phyloP scores from a whole-genome alignment of 2,329 filamentous ascomycete genomes.

The Pyrenophora seminiperda region DNA sequence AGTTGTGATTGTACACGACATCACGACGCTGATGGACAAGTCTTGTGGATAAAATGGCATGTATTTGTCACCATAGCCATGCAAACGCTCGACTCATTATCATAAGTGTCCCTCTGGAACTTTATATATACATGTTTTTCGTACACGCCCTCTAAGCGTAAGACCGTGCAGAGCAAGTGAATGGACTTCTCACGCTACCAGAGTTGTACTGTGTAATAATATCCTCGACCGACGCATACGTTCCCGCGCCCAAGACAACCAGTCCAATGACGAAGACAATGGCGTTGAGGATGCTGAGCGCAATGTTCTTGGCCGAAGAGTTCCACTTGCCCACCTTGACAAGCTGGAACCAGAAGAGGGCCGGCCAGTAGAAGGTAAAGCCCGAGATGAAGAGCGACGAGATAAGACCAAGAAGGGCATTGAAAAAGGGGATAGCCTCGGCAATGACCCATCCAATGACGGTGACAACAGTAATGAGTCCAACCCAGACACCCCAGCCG shows the following conservation, averaged over 20 bases:
- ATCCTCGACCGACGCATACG: constrained; percentile 53
- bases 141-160: constrained; percentile 31
- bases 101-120: constrained; percentile 1
- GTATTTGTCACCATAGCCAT: constrained; percentile 1
- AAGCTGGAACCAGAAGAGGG: constrained; percentile 45
- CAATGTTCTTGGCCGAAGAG: constrained; percentile 39
- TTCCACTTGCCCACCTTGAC: constrained; percentile 55
- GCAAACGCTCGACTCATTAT: constrained; percentile 9
- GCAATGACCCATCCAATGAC: constrained; percentile 71
- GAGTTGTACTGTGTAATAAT: constrained; percentile 50
- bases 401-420: constrained; percentile 69
- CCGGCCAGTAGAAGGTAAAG: constrained; percentile 62
- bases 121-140: constrained; percentile 7
- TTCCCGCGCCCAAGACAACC: constrained; percentile 47
- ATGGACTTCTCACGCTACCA: constrained; percentile 48
- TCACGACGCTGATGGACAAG: too few relatives aligned
- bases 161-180: constrained; percentile 46
- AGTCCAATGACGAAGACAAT: constrained; percentile 39
- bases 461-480: constrained; percentile 62
- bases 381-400: constrained; percentile 67
- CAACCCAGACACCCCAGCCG: constrained; percentile 62
- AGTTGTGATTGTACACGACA: too few relatives aligned
- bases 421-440: constrained; percentile 73
- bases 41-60: too few relatives aligned
- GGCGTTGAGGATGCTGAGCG: constrained; percentile 35